Conservation (phyloP, 176 grass and related monocot genomes). For the Typha latifolia region DNA sequence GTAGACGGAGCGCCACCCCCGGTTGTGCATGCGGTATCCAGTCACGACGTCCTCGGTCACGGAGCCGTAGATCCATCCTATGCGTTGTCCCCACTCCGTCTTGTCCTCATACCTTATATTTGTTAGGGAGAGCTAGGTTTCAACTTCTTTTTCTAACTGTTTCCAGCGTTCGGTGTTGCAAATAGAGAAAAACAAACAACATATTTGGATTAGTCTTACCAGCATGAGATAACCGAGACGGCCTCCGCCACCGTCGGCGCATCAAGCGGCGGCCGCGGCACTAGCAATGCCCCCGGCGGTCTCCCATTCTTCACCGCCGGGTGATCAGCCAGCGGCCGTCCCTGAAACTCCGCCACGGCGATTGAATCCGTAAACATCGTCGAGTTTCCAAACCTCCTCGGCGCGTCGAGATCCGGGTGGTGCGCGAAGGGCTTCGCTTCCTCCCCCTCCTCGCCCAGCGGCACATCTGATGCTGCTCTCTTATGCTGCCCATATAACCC, state of each 20-base stretch:
- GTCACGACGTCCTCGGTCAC: conserved; percentile 94
- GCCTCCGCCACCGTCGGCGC: conserved; percentile 54
- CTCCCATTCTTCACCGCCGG: conserved; percentile 63
- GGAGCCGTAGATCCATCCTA: conserved; percentile 93
- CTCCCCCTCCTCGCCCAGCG: conserved; percentile 16
- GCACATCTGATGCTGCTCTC: not conserved
- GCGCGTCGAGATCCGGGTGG: conserved; percentile 43
- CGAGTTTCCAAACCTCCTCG: conserved; percentile 60
- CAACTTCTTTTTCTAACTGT: not conserved
- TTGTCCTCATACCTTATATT: conserved; percentile 57
- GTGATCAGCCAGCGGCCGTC: conserved; percentile 73
- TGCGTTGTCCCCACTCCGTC: conserved; percentile 63
- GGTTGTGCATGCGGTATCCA: conserved; percentile 84
- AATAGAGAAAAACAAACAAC: not conserved
- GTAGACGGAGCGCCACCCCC: conserved; percentile 92
- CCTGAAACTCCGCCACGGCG: conserved; percentile 75
- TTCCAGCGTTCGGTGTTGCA: not conserved
- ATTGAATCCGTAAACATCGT: conserved; percentile 54
- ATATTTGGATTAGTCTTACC: conserved; percentile 13
- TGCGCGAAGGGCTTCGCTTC: conserved; percentile 15
- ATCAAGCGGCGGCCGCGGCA: conserved; percentile 40
- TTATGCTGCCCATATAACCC: conserved; percentile 42
- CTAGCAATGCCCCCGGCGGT: conserved; percentile 49
- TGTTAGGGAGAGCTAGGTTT: too few relatives aligned
- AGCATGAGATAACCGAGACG: conserved; percentile 76